Conservation (phyloP, 106 monocot genomes). For the Iris macrosiphon region DNA sequence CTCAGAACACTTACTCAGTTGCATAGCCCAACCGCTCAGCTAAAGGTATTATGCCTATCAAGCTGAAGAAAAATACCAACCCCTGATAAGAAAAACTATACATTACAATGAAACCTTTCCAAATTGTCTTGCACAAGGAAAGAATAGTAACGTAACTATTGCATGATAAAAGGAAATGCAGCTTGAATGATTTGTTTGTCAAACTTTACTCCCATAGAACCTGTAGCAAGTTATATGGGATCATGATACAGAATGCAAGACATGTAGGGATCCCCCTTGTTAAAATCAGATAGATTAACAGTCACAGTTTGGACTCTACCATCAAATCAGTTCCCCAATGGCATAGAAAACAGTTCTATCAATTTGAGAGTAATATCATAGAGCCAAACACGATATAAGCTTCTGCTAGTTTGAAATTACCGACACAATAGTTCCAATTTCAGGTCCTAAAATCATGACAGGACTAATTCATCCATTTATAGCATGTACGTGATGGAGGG, state of each 20-base stretch:
- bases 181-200: background rate
- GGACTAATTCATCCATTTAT: background rate
- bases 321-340: background rate
- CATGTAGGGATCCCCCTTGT: background rate
- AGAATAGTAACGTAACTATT: background rate
- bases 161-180: background rate
- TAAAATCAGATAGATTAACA: background rate
- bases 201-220: background rate
- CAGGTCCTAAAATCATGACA: background rate
- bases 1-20: slow-evolving; percentile 88
- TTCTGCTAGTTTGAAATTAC: too few relatives aligned
- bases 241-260: background rate
- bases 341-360: background rate
- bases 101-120: background rate
- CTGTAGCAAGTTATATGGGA: background rate
- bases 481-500: background rate
- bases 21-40: slow-evolving; percentile 92
- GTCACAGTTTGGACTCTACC: too few relatives aligned
- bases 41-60: slow-evolving; percentile 61
- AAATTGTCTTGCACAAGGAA: background rate
- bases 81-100: slow-evolving; percentile 51
- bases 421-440: background rate
- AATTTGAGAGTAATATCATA: background rate
- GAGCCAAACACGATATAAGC: background rate
- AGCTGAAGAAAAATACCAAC: slow-evolving; percentile 8